Evolutionary conservation across 768 basidiomycete species (phyloP), one percentile per base, ranked within the genome.

Genomic region (Ramaria rubella): DNA sequence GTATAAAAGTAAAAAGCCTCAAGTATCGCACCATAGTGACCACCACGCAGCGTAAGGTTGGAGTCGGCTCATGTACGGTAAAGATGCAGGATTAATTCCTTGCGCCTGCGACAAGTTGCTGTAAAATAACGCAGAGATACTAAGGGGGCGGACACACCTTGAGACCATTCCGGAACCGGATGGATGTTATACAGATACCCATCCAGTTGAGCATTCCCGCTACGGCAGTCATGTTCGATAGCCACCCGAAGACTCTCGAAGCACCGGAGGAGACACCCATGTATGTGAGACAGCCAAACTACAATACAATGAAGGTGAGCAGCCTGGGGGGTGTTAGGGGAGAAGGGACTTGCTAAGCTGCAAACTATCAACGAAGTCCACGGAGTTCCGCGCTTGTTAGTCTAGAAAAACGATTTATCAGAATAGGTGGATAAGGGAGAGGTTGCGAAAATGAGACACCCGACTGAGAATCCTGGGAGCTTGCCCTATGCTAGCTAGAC

Each of bases 401-500:
- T 56, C 44, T 49, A 5, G 9, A n/a, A n/a, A n/a, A 11, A 38
- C n/a, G 36, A 38, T 11, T 38, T n/a, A 38, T 11, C 14, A 5
- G n/a, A 27, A 31, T n/a, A n/a, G 21, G 3, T 29, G 33, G 31
- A 51, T 11, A 14, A 12, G 24, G 65, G 58, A 52, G 79, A 65
- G 0, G 72, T 60, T 58, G 68, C 68, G 59, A 71, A 67, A 2
- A 81, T 60, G 59, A 11, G 67, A 65, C 1, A 76, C 76, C 50
- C 72, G 69, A 24, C 63, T 50, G 53, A 85, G 82, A 44, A 84
- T 63, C 49, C 67, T 72, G 3, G 83, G 83, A 0, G 82, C 81
- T 55, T 81, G 75, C 1, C 73, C 73, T 49, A 75, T 70, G 40
- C 78, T 68, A 1, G 82, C 80, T 45, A 83, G 73, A 64, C 76